Evolutionary conservation across 176 grass and related monocot genomes (phyloP).

Genomic region (Hordeum marinum): DNA sequence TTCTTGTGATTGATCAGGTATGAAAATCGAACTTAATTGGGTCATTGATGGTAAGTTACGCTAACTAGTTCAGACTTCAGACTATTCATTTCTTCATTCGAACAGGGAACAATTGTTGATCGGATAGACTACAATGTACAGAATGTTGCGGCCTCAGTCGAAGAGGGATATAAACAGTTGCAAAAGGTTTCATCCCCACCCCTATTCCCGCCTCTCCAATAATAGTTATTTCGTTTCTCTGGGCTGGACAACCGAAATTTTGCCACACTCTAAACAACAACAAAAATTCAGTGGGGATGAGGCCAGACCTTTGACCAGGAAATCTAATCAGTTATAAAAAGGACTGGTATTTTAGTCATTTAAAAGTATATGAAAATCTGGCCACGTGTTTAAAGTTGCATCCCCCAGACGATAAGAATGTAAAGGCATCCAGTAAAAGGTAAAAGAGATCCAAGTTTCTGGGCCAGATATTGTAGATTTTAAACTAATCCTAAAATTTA

Average conservation of each 20-base stretch:
- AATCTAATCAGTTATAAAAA: background rate
- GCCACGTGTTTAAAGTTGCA: background rate
- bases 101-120: constrained; percentile 92
- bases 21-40: constrained; percentile 8
- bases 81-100: constrained; percentile 18
- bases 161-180: constrained; percentile 88
- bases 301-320: background rate
- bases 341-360: background rate
- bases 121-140: constrained; percentile 94
- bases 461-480: background rate
- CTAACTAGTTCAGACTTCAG: constrained; percentile 3
- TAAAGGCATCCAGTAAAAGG: background rate
- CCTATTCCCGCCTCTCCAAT: background rate
- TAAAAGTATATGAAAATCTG: background rate
- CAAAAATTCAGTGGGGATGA: background rate
- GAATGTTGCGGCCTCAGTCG: constrained; percentile 77
- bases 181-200: constrained; percentile 55
- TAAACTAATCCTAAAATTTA: constrained; percentile 6
- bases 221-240: background rate
- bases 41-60: constrained; percentile 2
- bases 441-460: background rate
- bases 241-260: background rate
- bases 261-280: background rate
- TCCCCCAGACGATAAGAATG: background rate
- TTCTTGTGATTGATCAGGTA: constrained; percentile 99